phyloP scores from a whole-genome alignment of 2,329 filamentous ascomycete species.

The Myriosclerotinia curreyana region DNA sequence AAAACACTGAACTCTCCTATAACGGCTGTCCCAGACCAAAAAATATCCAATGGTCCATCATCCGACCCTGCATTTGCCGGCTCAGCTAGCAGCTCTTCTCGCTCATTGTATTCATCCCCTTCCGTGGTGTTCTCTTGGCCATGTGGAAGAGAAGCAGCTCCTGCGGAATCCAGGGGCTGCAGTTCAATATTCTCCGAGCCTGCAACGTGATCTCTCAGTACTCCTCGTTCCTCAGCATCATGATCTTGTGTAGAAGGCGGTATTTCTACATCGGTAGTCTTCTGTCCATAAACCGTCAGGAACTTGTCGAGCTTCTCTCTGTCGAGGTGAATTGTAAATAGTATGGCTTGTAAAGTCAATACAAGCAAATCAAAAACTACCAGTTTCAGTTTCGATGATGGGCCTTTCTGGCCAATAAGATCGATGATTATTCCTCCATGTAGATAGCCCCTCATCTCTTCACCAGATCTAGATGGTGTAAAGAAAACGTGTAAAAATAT shows the following conservation, averaged over 20 bases:
- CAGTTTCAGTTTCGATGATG: conserved; percentile 54
- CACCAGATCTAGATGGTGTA: conserved; percentile 55
- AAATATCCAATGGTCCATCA: conserved; percentile 34
- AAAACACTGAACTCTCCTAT: conserved; percentile 39
- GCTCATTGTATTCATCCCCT: conserved; percentile 25
- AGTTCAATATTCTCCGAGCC: conserved; percentile 36
- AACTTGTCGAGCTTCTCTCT: conserved; percentile 51
- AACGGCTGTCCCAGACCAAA: conserved; percentile 38
- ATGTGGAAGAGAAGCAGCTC: not conserved
- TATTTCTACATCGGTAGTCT: not conserved
- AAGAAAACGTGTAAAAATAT: conserved; percentile 57
- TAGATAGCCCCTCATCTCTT: conserved; percentile 61
- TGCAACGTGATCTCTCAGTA: conserved; percentile 31
- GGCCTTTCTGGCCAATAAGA: conserved; percentile 64
- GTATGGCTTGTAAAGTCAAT: conserved; percentile 57
- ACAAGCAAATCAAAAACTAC: conserved; percentile 56
- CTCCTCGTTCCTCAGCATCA: conserved; percentile 39
- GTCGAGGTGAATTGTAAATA: conserved; percentile 62
- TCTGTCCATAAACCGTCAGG: conserved; percentile 26
- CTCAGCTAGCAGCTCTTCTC: conserved; percentile 24
- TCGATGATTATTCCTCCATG: conserved; percentile 67
- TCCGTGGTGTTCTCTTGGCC: not conserved
- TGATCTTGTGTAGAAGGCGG: conserved; percentile 31
- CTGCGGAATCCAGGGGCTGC: conserved; percentile 27
- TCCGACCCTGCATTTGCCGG: conserved; percentile 31